These are phyloP conservation scores for Cytospora mali DNA, from an alignment of 2,329 filamentous ascomycete species.

Conservation along the genomic window DNA sequence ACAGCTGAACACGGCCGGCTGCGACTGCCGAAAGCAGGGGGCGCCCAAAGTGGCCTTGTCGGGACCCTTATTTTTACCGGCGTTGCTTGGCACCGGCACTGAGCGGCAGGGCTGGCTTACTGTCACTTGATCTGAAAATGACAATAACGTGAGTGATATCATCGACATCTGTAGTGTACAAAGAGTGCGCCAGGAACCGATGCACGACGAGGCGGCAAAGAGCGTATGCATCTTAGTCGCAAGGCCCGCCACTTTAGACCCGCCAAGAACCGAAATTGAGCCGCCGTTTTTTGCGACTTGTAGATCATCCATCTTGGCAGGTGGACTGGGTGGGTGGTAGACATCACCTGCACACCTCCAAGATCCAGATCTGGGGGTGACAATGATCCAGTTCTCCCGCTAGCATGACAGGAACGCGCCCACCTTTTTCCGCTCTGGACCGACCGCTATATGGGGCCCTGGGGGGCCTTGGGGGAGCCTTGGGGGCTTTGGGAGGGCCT, in stretches of 20 bases:
- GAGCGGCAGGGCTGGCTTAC: no score
- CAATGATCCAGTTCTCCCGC: neutral
- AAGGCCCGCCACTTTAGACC: no score
- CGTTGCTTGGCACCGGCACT: neutral
- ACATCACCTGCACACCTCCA: neutral
- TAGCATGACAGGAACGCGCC: neutral
- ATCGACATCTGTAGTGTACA: neutral
- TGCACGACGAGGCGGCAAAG: neutral
- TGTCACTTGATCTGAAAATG: neutral
- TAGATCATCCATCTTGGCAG: neutral
- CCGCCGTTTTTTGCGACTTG: neutral
- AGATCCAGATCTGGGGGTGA: neutral
- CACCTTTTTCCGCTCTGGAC: neutral
- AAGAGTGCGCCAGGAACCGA: neutral
- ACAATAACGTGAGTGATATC: neutral
- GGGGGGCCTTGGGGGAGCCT: neutral
- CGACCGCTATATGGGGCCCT: neutral
- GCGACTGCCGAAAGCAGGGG: neutral
- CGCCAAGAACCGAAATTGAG: neutral
- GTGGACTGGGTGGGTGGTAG: neutral
- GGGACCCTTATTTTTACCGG: neutral
- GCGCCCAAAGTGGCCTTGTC: neutral
- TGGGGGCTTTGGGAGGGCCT: neutral
- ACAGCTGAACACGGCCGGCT: neutral
- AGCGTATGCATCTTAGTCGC: neutral